Evolutionary conservation across 2,329 filamentous ascomycete species (phyloP).

Genomic region (Sclerotinia nivalis): DNA sequence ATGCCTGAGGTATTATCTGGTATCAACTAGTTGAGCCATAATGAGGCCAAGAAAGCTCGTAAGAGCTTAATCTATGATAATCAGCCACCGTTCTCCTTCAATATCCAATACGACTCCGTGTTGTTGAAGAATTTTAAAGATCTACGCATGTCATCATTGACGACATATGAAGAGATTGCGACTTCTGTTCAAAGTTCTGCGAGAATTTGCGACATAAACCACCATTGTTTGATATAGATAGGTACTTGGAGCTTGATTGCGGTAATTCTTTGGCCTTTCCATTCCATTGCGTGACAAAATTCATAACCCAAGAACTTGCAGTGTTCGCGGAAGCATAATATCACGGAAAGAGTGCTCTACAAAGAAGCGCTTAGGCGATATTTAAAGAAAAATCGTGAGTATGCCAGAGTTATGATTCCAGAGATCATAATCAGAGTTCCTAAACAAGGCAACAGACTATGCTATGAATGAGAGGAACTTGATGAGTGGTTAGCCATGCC

Average conservation of each 20-base stretch:
- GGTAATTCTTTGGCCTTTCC: not conserved
- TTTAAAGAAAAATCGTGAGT: not conserved
- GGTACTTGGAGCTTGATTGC: not conserved
- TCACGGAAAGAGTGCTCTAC: not conserved
- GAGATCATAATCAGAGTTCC: not conserved
- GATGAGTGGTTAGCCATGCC: not conserved
- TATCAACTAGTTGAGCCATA: not conserved
- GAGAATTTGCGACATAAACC: not conserved
- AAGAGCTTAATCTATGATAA: not conserved
- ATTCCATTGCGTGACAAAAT: not conserved
- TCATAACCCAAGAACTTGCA: slow-evolving; percentile 7
- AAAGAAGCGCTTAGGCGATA: not conserved
- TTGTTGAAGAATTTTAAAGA: not conserved
- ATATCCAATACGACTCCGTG: not conserved
- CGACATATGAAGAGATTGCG: not conserved
- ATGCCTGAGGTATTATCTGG: not conserved
- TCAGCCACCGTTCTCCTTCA: not conserved
- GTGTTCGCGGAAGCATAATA: slow-evolving; percentile 3
- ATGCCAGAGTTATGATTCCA: not conserved
- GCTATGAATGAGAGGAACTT: not conserved
- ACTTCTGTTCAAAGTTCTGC: slow-evolving; percentile 7
- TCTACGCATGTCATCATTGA: not conserved
- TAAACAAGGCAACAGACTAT: not conserved
- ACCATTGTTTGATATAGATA: not conserved
- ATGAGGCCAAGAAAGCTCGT: not conserved